phyloP scores from a whole-genome alignment of 2,329 filamentous ascomycete species.

The Aspergillus pseudoviridinutans region DNA sequence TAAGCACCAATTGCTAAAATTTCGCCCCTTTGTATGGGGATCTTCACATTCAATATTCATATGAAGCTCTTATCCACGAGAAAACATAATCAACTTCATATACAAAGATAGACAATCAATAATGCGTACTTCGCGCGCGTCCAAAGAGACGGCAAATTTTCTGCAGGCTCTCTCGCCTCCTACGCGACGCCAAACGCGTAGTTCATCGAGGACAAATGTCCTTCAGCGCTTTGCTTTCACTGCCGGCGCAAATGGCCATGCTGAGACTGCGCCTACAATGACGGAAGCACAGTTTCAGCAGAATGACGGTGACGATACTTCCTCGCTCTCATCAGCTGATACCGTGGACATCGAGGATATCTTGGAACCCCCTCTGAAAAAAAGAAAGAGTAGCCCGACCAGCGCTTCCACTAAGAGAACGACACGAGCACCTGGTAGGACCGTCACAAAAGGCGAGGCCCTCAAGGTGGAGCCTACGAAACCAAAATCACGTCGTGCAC shows the following conservation, averaged over 20 bases:
- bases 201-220: slow-evolving; percentile 27
- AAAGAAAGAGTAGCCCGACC: slow-evolving; percentile 46
- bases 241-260: slow-evolving; percentile 6
- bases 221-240: slow-evolving; percentile 27
- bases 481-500: slow-evolving; percentile 33
- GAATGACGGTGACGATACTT: slow-evolving; percentile 24
- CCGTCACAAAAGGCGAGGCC: slow-evolving; percentile 1
- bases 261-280: slow-evolving; percentile 26
- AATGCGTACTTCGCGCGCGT: slow-evolving; percentile 58
- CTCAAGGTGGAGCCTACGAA: not conserved
- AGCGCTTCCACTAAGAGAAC: slow-evolving; percentile 20
- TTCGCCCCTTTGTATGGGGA: not conserved
- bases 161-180: slow-evolving; percentile 45
- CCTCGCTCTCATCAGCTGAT: slow-evolving; percentile 33
- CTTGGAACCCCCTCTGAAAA: slow-evolving; percentile 38
- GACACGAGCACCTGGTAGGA: slow-evolving; percentile 13
- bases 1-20: not conserved
- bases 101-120: not conserved
- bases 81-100: not conserved
- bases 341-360: slow-evolving; percentile 58
- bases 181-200: slow-evolving; percentile 44
- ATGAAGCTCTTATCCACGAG: slow-evolving; percentile 11
- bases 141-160: slow-evolving; percentile 56
- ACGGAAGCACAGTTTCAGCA: not conserved
- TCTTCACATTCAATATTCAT: slow-evolving; percentile 12